Percentiles rank a stretch among this genome's conserved stretches.
phyloP scores from a whole-genome alignment of 208 protist genomes.

The Blastocrithidia nonstop region DNA sequence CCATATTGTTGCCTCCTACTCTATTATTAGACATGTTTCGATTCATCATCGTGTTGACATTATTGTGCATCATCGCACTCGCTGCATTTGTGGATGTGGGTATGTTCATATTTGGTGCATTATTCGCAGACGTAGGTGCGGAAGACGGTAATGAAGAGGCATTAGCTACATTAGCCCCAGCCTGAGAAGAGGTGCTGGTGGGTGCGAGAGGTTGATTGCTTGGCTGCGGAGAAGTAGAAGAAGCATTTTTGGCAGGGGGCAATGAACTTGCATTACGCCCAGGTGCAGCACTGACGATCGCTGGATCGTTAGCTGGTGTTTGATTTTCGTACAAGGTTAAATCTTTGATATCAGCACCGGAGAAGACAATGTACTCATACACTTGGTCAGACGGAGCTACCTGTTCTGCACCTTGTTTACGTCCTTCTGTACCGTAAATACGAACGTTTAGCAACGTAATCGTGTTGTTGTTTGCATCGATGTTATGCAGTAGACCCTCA shows the following conservation, averaged over 20 bases:
- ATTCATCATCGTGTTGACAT: too few relatives aligned
- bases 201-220: too few relatives aligned
- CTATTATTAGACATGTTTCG: too few relatives aligned
- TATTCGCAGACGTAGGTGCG: too few relatives aligned
- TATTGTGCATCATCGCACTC: background rate
- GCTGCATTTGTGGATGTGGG: too few relatives aligned
- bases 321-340: conserved; percentile 59
- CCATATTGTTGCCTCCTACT: too few relatives aligned
- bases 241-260: too few relatives aligned
- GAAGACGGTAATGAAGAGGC: too few relatives aligned
- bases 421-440: conserved; percentile 81
- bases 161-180: too few relatives aligned
- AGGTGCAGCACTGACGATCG: conserved; percentile 47
- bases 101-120: too few relatives aligned
- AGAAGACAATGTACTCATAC: conserved; percentile 83
- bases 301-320: conserved; percentile 39
- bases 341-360: conserved; percentile 74
- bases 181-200: too few relatives aligned
- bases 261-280: conserved; percentile 7
- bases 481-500: conserved; percentile 57
- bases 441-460: conserved; percentile 76
- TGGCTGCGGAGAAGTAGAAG: too few relatives aligned
- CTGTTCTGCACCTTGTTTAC: conserved; percentile 27
- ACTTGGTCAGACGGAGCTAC: conserved; percentile 47
- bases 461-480: conserved; percentile 66